Base-by-base conservation (phyloP, 352 stramenopile genomes). In the Phytophthora melonis region DNA sequence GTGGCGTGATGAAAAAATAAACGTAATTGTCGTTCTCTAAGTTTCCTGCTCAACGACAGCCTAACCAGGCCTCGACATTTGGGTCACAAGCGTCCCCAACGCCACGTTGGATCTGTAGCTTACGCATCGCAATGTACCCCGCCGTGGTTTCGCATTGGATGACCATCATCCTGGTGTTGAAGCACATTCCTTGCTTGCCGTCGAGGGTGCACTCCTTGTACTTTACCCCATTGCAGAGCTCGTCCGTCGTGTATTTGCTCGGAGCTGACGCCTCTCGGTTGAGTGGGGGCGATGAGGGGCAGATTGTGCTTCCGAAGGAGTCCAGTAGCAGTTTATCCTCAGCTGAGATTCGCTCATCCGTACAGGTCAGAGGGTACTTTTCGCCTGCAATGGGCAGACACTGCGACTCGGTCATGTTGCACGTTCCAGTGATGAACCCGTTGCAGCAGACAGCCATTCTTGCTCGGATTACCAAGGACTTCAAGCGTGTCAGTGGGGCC, bases 131-230 rank as follows among this genome's bases (percentile, higher is more conserved):
- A 14, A 77, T 75, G 32, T 80, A 82, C 1, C 62, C 54, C 8
- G 63, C n/a, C 7, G 63, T 36, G 3, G 74, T 75, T 13, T 78
- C 66, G 54, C 80, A 88, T 19, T 73, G 66, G 43, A 86, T 72
- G 7, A 86, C 74, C 66, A 76, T 74, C 79, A 88, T 81, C 25
- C 77, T 77, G n/a, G 68, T 75, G 66, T 83, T 88, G 36, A 75
- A 83, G 61, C 79, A 86, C 34, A 88, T 82, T 5, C 79, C 81
- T 25, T 75, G 60, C 2, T 58, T 30, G 11, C 61, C 68, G 27
- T 68, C 64, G 6, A 80, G 8, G 1, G 11, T 50, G 57, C 81
- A 84, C 39, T 78, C 41, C 58, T 77, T 79, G 66, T 73, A 83
- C 34, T 82, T 67, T 10, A 67, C 49, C n/a, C 78, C 68, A 6